Percentiles rank a stretch among this genome's conserved stretches.
Evolutionary conservation across 129 eudicot genomes (phyloP).

Genomic region (Lonicera japonica): DNA sequence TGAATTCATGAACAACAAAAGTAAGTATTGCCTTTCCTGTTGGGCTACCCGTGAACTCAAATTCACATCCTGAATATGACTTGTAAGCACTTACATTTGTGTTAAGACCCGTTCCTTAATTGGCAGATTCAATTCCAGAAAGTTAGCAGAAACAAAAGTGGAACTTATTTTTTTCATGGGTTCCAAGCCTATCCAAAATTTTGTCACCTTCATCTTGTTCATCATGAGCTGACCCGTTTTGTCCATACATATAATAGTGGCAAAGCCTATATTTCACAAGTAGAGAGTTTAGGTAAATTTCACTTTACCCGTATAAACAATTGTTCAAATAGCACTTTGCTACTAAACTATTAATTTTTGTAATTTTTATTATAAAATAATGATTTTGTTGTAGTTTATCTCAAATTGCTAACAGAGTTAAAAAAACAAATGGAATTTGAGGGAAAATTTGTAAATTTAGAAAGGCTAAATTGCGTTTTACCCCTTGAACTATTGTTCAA

Average conservation of each 20-base stretch:
- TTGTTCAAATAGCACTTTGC: no score
- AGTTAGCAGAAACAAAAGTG: background rate
- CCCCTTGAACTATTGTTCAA: no score
- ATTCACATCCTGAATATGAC: background rate
- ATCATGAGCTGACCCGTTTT: slow-evolving; percentile 41
- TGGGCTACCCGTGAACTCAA: slow-evolving; percentile 6
- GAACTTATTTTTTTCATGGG: slow-evolving; percentile 6
- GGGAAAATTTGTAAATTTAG: no score
- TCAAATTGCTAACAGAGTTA: no score
- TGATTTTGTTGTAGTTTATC: no score
- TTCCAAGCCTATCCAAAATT: slow-evolving; percentile 36
- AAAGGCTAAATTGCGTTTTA: no score
- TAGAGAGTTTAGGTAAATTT: no score
- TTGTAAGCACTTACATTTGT: slow-evolving; percentile 7
- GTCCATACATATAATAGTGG: slow-evolving; percentile 39
- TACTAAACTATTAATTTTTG: no score
- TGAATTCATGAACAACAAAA: slow-evolving; percentile 1
- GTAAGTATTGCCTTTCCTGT: slow-evolving; percentile 9
- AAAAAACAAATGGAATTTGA: no score
- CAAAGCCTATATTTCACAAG: slow-evolving; percentile 53
- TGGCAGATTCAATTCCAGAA: slow-evolving; percentile 7
- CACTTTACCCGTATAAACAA: no score
- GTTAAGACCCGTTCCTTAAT: slow-evolving; percentile 7
- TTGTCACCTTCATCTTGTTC: no score
- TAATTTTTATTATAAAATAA: no score